phyloP scores from a whole-genome alignment of 129 eudicot species.

The Daucus carota region DH1_v3.0 NC_030385.2:46113001-46113500 shows the following conservation, averaged over 20 bases:
- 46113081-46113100: not conserved
- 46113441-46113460: not conserved
- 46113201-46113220: not conserved
- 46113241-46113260: not conserved
- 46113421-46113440: not conserved
- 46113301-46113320: not conserved
- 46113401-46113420: no score
- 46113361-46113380: not conserved
- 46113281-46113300: not conserved
- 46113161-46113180: not conserved
- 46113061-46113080: not conserved
- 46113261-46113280: no score
- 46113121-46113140: not conserved
- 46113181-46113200: not conserved
- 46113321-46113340: no score
- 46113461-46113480: not conserved
- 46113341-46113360: no score
- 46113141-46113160: not conserved
- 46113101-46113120: not conserved
- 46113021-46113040: conserved; percentile 29
- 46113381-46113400: no score
- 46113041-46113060: no score
- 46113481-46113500: no score
- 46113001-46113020: conserved; percentile 7
- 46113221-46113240: no score